Base-by-base conservation (phyloP, 306 rosid genomes). In the Glycine tomentella region DNA sequence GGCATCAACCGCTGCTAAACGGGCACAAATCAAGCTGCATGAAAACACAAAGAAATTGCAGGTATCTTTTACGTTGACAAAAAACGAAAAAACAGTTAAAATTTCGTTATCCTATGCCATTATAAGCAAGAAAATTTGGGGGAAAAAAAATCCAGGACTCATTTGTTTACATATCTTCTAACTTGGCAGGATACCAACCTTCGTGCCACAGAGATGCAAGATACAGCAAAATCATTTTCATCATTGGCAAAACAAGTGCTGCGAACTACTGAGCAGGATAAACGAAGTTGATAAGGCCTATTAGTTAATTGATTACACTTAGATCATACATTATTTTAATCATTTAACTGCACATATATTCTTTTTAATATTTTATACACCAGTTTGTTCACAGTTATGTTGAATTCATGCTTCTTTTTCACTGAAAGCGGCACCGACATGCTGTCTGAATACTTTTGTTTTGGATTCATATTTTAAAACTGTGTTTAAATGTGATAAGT, bases 171-270 rank as follows among this genome's bases (percentile, higher is more conserved):
- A 53, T 7, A 40, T 67, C 16, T 45, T 58, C 44, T 71, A 50
- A 69, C 69, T 87, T 75, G 20, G 53, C 88, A 93, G 94, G 97
- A 91, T 11, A 89, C 85, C 75, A 87, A 81, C 69, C 74, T 70
- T 64, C 86, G 79, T 58, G 48, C 99, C 17, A 16, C 95, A 38
- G 92, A 93, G 13, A 91, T 95, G 92, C 92, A 93, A 85, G 93
- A 91, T 81, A 86, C 84, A 38, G 99, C 99, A 48, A 86, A 76
- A 75, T 91, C 99, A 57, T 93, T 93, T 82, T 95, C 97, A 71
- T 87, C 95, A 62, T 76, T 91, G 90, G 99, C 97, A 55, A 92
- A 86, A 17, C 92, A 91, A 73, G 84, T 93, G 77, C 89, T 91
- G 44, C 87, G 51, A 88, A 90, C 87, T 14, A 77, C 90, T 61